Conservation (phyloP, 225 moss, liverwort and hornwort genomes). For the Sphagnum contortum region DNA sequence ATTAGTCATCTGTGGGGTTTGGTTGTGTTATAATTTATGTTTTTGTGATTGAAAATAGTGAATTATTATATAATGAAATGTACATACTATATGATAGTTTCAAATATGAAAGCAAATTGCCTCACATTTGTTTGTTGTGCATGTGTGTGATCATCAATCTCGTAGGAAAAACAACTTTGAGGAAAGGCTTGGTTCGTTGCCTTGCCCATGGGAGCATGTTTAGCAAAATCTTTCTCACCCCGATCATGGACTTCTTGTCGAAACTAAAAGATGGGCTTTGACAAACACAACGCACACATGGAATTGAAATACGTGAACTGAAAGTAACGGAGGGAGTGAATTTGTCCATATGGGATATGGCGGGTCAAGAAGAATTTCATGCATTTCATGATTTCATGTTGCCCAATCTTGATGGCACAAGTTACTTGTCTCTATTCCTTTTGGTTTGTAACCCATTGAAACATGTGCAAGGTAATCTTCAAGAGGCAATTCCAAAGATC, state of each 20-base stretch:
- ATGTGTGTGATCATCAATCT: not conserved
- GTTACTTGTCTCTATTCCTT: not conserved
- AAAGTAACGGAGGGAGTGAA: not conserved
- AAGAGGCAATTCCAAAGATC: not conserved
- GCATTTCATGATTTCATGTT: constrained; percentile 1
- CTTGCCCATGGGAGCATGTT: not conserved
- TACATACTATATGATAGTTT: no score
- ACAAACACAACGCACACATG: not conserved
- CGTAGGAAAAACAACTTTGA: not conserved
- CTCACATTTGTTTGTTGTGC: no score
- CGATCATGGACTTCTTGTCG: not conserved
- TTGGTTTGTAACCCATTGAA: not conserved
- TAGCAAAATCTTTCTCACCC: not conserved
- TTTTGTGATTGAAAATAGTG: no score
- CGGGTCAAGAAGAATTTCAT: not conserved
- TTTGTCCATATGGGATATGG: not conserved
- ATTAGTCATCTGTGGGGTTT: no score
- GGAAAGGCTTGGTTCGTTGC: not conserved
- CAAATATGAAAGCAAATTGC: no score
- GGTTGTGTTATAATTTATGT: no score
- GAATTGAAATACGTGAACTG: not conserved
- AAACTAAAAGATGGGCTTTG: not conserved
- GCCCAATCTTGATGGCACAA: not conserved
- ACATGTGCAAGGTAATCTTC: not conserved
- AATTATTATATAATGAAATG: no score